Conservation (phyloP, 495 filamentous ascomycete species). For the Amorphotheca resinae region DNA sequence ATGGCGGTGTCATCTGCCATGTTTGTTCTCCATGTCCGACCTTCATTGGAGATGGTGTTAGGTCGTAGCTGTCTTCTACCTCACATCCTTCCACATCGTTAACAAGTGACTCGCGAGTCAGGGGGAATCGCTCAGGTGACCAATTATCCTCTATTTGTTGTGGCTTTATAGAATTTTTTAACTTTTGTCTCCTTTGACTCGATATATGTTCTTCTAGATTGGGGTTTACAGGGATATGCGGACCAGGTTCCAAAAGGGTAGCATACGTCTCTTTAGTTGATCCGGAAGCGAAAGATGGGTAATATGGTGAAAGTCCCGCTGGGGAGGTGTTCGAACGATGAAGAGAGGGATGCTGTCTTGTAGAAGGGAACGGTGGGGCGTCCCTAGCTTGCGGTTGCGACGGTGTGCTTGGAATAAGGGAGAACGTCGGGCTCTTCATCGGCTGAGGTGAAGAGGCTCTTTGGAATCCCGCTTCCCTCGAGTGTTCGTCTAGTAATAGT, state of each 20-base stretch:
- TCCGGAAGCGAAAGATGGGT: constrained; percentile 16
- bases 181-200: constrained; percentile 9
- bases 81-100: constrained; percentile 22
- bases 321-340: constrained; percentile 49
- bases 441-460: constrained; percentile 48
- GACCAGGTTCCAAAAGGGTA: constrained; percentile 4
- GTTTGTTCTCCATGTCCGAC: constrained; percentile 28
- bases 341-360: constrained; percentile 28
- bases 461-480: too few species aligned
- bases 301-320: constrained; percentile 32
- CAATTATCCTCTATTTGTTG: constrained; percentile 19
- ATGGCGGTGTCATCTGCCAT: constrained; percentile 38
- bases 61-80: constrained; percentile 19
- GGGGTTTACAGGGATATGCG: constrained; percentile 4
- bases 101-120: constrained; percentile 36
- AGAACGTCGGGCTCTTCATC: constrained; percentile 45
- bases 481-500: too few species aligned
- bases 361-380: constrained; percentile 15
- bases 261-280: constrained; percentile 11
- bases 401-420: constrained; percentile 49
- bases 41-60: constrained; percentile 22
- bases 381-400: constrained; percentile 15
- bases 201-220: constrained; percentile 4
- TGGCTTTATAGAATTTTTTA: neutral
- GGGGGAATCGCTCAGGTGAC: constrained; percentile 29